These are phyloP conservation scores for Nitzschia sp. DNA, from an alignment of 108 stramenopile genomes.

Conservation along the genomic window DNA sequence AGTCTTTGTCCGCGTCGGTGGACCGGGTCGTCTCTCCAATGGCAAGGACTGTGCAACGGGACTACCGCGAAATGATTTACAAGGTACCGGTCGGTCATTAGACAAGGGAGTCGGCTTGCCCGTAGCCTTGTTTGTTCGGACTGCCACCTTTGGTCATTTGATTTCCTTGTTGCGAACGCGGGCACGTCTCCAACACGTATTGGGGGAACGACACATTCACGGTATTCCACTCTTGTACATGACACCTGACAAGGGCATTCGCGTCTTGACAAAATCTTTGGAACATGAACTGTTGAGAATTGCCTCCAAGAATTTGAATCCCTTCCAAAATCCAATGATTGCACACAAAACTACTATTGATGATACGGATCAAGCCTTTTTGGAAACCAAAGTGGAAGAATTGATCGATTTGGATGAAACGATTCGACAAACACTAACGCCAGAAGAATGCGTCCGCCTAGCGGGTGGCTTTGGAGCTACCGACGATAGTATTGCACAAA, in stretches of 20 bases:
- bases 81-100: conserved; percentile 60
- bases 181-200: conserved; percentile 60
- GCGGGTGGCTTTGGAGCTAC: conserved; percentile 90
- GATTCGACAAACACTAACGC: conserved; percentile 67
- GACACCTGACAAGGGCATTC: conserved; percentile 65
- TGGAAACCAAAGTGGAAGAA: conserved; percentile 86
- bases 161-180: conserved; percentile 78
- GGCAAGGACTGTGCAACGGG: conserved; percentile 58
- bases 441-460: conserved; percentile 53
- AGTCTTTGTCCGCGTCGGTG: conserved; percentile 79
- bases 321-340: conserved; percentile 79
- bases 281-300: conserved; percentile 72
- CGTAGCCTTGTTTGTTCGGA: conserved; percentile 81
- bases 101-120: conserved; percentile 84
- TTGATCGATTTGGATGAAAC: conserved; percentile 76
- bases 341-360: conserved; percentile 77
- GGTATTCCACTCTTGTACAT: conserved; percentile 79
- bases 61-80: conserved; percentile 20
- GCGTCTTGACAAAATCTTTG: conserved; percentile 72
- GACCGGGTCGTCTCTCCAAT: conserved; percentile 62
- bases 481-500: conserved; percentile 79
- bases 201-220: conserved; percentile 56
- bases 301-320: conserved; percentile 76
- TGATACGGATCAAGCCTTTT: conserved; percentile 53
- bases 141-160: conserved; percentile 72